These are phyloP conservation scores for Trichocomaceae sp. DNA, from an alignment of 2,329 filamentous ascomycete genomes.

Conservation along the genomic window DNA sequence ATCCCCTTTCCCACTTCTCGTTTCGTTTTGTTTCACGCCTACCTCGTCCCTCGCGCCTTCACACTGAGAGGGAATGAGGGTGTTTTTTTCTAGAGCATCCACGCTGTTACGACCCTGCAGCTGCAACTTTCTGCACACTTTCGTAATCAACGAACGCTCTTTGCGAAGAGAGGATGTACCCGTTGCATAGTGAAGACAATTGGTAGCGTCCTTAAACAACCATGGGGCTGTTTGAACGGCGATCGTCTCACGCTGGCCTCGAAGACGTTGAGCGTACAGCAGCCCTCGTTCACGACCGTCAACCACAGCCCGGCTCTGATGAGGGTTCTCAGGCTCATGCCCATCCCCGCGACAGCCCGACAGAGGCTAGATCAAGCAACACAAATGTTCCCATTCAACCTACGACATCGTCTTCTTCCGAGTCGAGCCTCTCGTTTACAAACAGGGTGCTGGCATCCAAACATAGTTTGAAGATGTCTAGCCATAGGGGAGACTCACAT, in stretches of 20 bases:
- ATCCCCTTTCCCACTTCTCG: not conserved
- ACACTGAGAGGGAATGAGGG: slow-evolving; percentile 10
- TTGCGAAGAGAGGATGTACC: slow-evolving; percentile 9
- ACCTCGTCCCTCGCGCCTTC: not conserved
- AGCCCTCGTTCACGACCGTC: slow-evolving; percentile 2
- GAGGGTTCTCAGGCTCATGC: not conserved
- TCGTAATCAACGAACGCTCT: not conserved
- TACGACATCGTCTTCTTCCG: slow-evolving; percentile 3
- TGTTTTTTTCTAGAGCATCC: not conserved
- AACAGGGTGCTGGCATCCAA: slow-evolving; percentile 14
- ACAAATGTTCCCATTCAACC: not conserved
- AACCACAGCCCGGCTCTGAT: slow-evolving; percentile 16
- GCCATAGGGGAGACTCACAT: slow-evolving; percentile 10
- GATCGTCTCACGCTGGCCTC: slow-evolving; percentile 24
- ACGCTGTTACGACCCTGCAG: not conserved
- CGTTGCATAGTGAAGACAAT: slow-evolving; percentile 4
- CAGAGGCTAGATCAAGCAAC: not conserved
- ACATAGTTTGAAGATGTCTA: slow-evolving; percentile 1
- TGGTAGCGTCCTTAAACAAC: slow-evolving; percentile 11
- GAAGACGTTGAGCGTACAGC: slow-evolving; percentile 20
- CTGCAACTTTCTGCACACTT: not conserved
- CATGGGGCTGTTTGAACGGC: slow-evolving; percentile 30
- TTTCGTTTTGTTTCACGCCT: slow-evolving; percentile 2
- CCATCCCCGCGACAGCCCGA: slow-evolving; percentile 2
- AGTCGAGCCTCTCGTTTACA: slow-evolving; percentile 12